Evolutionary conservation across 257 asterid species (phyloP), one percentile per base, ranked within the genome.

Genomic region (Coffea canephora): DNA sequence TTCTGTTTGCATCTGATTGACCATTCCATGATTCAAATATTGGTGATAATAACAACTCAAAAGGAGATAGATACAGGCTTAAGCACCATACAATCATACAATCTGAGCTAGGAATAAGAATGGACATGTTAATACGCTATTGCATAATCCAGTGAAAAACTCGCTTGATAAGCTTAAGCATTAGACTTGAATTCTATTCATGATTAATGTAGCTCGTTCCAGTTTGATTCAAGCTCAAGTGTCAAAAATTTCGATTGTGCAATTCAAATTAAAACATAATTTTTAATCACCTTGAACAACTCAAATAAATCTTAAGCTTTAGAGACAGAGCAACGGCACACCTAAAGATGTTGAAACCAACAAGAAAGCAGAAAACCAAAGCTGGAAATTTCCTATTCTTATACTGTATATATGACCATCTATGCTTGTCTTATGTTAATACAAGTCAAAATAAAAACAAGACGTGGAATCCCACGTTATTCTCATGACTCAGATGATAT

Each of bases 391-490:
- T 21, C 21, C 43, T 5, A 10, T 14, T 69, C 16, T 67, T 2
- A 31, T 5, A 31, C 41, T 34, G 41, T 10, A 21, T 31, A 31
- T 43, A 69, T 15, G 50, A 61, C 18, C 13, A 25, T 62, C 11
- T 25, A 62, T n/a, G 36, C 36, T 69, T 19, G 49, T 43, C 8
- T 43, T 18, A 43, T 41, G 18, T 3, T 18, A 19, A n/a, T 8
- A 9, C 8, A n/a, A 9, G n/a, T 39, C 43, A 46, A 72, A 52
- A 34, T 23, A 14, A 31, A 34, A 71, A 79, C 84, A 83, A 71
- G 61, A 69, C 64, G n/a, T 39, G 67, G 84, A 81, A 78, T 80
- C 55, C 2, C 4, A 71, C 41, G 31, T 1, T 21, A 34, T 34
- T 79, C 75, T 77, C 52, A 21, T 75, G 12, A 75, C 39, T 6